Conservation (phyloP, 2,329 filamentous ascomycete species). For the Penicillium sp. region DNA sequence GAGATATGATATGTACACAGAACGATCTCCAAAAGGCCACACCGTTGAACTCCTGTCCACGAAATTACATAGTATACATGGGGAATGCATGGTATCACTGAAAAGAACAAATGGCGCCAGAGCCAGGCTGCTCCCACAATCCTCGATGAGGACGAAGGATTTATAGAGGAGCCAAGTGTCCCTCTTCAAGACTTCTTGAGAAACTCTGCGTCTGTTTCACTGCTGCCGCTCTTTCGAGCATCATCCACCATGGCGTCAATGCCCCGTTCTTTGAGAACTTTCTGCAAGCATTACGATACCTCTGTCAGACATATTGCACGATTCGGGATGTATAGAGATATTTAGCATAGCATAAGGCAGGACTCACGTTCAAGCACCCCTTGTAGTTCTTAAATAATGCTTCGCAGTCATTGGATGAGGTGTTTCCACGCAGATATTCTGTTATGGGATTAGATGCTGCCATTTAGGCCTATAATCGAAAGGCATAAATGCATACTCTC, state of each 20-base stretch:
- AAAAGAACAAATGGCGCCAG: not conserved
- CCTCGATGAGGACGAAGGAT: no score
- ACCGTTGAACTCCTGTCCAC: not conserved
- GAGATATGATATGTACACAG: slow-evolving; percentile 4
- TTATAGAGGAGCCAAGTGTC: not conserved
- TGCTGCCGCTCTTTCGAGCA: slow-evolving; percentile 74
- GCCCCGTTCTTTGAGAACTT: slow-evolving; percentile 79
- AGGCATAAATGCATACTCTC: slow-evolving; percentile 63
- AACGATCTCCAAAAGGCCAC: not conserved
- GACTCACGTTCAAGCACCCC: slow-evolving; percentile 72
- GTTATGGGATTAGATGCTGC: slow-evolving; percentile 13
- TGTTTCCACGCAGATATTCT: slow-evolving; percentile 88
- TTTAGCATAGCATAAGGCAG: not conserved
- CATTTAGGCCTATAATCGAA: not conserved
- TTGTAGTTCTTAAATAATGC: slow-evolving; percentile 85
- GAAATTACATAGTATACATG: not conserved
- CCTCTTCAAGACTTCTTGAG: slow-evolving; percentile 42
- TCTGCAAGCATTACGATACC: slow-evolving; percentile 52
- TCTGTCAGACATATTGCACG: not conserved
- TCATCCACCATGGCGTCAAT: slow-evolving; percentile 93
- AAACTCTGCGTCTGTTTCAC: slow-evolving; percentile 76
- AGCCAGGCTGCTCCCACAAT: not conserved
- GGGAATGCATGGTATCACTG: slow-evolving; percentile 1
- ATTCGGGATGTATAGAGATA: not conserved
- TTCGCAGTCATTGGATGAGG: slow-evolving; percentile 81